Evolutionary conservation across 23 red algal genomes (phyloP).

Genomic region (Chondrus crispus): DNA sequence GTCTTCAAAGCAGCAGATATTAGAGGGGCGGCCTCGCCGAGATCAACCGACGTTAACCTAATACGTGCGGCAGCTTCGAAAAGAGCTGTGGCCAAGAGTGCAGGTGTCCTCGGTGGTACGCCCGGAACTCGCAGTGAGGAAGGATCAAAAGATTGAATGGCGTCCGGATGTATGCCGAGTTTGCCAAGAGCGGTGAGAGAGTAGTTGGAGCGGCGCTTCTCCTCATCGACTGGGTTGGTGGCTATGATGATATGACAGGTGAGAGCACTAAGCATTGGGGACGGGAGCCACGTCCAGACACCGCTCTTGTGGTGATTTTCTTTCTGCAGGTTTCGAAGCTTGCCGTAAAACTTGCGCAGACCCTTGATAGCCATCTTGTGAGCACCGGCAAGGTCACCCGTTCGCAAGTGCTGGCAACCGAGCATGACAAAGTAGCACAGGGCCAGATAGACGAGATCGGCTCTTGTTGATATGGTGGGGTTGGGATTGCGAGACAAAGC

Average conservation of each 20-base stretch:
- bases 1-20: background rate
- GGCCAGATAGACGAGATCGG: too few species aligned
- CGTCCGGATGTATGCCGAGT: background rate
- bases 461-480: too few species aligned
- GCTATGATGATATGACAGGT: background rate
- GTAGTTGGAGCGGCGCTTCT: background rate
- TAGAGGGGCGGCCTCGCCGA: background rate
- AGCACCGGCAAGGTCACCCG: too few species aligned
- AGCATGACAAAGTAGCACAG: too few species aligned
- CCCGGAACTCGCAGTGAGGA: background rate
- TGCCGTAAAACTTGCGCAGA: too few species aligned
- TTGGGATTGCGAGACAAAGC: too few species aligned
- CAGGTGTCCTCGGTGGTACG: background rate
- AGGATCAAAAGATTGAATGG: background rate
- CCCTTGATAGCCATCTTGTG: too few species aligned
- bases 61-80: conserved; percentile 25
- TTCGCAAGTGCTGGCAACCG: too few species aligned
- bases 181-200: background rate
- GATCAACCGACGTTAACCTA: conserved; percentile 7
- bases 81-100: background rate
- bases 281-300: background rate
- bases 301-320: too few species aligned
- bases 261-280: background rate
- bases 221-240: too few species aligned
- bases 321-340: too few species aligned